phyloP scores from a whole-genome alignment of 2,329 filamentous ascomycete species.

The Cercospora citrullina region DNA sequence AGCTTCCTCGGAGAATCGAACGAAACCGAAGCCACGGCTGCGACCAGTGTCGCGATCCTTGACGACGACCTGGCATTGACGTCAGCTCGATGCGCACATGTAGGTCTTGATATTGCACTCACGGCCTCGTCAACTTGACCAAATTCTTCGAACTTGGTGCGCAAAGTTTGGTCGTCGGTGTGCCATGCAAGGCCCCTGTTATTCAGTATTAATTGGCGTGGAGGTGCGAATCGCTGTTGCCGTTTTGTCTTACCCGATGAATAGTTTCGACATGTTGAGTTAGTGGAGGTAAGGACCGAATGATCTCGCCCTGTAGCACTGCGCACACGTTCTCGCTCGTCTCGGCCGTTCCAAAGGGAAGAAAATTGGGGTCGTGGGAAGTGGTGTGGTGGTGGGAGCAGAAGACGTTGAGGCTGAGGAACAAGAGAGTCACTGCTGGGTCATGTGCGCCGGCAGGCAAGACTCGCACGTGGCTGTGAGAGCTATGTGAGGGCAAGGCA shows the following conservation, averaged over 20 bases:
- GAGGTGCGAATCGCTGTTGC: neutral
- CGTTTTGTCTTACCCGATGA: constrained; percentile 72
- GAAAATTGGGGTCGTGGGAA: constrained; percentile 1
- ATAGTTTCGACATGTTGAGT: constrained; percentile 80
- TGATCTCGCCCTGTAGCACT: constrained; percentile 20
- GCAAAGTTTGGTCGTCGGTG: constrained; percentile 84
- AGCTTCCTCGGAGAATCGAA: constrained; percentile 76
- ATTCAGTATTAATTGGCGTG: constrained; percentile 24
- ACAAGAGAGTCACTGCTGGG: neutral
- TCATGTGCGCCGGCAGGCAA: neutral
- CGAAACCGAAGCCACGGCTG: constrained; percentile 96
- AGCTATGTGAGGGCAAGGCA: neutral
- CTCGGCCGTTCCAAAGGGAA: constrained; percentile 9
- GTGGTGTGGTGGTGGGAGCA: constrained; percentile 11
- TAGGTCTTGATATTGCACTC: constrained; percentile 49
- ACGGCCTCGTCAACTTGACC: constrained; percentile 93
- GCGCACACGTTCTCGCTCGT: constrained; percentile 15
- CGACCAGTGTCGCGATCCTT: constrained; percentile 96
- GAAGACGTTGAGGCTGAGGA: constrained; percentile 4
- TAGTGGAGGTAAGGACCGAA: constrained; percentile 37
- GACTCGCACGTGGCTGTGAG: neutral
- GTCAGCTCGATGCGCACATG: neutral
- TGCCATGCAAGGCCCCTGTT: constrained; percentile 94
- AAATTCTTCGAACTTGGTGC: constrained; percentile 89
- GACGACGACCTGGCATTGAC: constrained; percentile 73